Evolutionary conservation across 257 asterid species (phyloP), one percentile per base, ranked within the genome.

Genomic region (Capsicum chinense): DNA sequence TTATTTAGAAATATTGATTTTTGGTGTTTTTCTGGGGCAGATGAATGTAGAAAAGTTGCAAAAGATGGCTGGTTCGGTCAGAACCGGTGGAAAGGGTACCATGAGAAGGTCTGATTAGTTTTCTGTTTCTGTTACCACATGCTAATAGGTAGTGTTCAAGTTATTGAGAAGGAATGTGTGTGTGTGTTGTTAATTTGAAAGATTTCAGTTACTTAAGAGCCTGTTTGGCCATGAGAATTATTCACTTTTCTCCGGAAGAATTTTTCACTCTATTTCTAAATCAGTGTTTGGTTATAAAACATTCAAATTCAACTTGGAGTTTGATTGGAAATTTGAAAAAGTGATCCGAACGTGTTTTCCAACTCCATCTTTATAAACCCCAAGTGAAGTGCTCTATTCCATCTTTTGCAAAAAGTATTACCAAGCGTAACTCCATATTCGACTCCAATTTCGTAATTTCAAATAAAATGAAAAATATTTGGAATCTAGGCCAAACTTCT

Each of bases 21-120:
- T 4, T 78, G 82, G 50, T 81, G 16, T 62, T 59, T 56, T 64
- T 63, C 42, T n/a, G 15, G 84, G 60, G 16, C 86, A 93, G 97
- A 93, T 93, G 97, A 92, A 93, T 91, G 95, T 91, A 86, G 95
- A 93, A 88, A 92, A 93, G 90, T 90, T 93, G 73, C 90, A 56
- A 91, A 93, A 92, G 90, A 93, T 93, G 97, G 95, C 97, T 3
- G 93, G 94, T 84, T 90, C 95, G 1, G 95, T 92, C 63, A 93
- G 97, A 69, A 93, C 95, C 6, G 95, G 95, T 83, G 97, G 97
- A 16, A 93, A 93, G 89, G 97, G 97, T 80, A 93, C 91, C 79
- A 66, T 93, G 87, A 91, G 97, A 86, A 93, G 95, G 97, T 93
- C 14, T 84, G 89, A 80, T 14, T 76, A 19, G 44, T 66, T 56